Conservation (phyloP, 2,329 filamentous ascomycete genomes). For the Fusarium sp. region DNA sequence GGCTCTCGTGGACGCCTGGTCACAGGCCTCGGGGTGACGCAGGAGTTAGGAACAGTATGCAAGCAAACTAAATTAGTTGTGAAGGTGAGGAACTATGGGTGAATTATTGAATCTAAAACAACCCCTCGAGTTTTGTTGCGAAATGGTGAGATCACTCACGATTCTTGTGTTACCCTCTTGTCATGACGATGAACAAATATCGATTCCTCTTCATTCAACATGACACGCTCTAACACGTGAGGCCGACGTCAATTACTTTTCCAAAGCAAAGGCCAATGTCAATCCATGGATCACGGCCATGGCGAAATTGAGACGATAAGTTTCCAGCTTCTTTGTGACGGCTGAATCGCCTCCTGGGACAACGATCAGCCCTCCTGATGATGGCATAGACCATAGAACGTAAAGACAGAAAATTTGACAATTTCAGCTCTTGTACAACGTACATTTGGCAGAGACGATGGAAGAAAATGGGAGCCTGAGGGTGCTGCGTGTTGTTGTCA, state of each 20-base stretch:
- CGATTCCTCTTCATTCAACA: background rate
- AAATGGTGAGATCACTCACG: no score
- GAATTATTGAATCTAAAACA: no score
- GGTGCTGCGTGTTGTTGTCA: conserved; percentile 37
- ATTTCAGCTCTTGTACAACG: background rate
- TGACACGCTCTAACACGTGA: background rate
- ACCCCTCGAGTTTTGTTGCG: no score
- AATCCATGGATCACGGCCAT: conserved; percentile 14
- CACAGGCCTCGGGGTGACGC: background rate
- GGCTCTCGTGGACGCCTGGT: conserved; percentile 6
- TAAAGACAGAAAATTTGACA: conserved; percentile 4
- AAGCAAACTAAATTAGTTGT: background rate
- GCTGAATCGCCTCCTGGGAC: conserved; percentile 10
- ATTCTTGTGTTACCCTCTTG: background rate
- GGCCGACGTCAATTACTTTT: background rate
- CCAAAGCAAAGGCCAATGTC: conserved; percentile 1
- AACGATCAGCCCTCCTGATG: conserved; percentile 30
- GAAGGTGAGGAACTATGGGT: no score
- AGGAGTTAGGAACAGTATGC: background rate
- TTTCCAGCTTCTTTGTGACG: conserved; percentile 28
- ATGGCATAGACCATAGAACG: conserved; percentile 21
- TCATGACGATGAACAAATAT: background rate
- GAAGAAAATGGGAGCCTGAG: conserved; percentile 18
- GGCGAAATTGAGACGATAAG: conserved; percentile 31
- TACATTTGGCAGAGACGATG: conserved; percentile 8